A percentile compares a stretch with the other conserved stretches of the same genome.
phyloP scores from a whole-genome alignment of 345 rosid genomes.

The Dimocarpus longan region DNA sequence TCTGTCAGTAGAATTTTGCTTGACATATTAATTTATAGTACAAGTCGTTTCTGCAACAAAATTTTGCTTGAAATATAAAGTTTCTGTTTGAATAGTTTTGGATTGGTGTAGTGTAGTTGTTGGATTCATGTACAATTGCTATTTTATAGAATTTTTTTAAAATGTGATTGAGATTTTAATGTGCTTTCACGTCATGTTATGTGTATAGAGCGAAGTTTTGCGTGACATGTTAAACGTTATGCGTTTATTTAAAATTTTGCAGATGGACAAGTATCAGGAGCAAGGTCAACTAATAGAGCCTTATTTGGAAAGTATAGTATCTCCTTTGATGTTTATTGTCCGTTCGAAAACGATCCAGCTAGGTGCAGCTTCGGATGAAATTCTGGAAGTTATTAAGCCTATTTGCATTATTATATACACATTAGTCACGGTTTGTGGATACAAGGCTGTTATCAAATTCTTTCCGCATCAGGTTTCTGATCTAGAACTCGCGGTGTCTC shows the following conservation, averaged over 20 bases:
- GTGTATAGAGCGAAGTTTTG: not conserved
- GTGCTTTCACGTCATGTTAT: not conserved
- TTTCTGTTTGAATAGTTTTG: no score
- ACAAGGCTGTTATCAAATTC: conserved; percentile 83
- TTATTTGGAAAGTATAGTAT: conserved; percentile 78
- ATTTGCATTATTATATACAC: conserved; percentile 77
- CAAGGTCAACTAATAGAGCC: conserved; percentile 92
- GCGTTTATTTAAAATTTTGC: conserved; percentile 11
- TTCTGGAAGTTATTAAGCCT: conserved; percentile 67
- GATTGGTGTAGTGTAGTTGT: not conserved
- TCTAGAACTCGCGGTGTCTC: conserved; percentile 84
- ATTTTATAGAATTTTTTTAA: not conserved
- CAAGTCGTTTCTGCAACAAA: not conserved
- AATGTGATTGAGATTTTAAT: not conserved
- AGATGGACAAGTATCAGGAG: conserved; percentile 94
- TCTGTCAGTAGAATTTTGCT: not conserved
- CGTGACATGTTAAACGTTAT: not conserved
- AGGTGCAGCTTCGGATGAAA: conserved; percentile 55
- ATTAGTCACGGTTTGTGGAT: conserved; percentile 86
- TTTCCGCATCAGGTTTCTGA: conserved; percentile 96
- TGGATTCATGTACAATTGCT: not conserved
- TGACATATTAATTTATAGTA: not conserved
- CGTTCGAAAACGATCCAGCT: conserved; percentile 57
- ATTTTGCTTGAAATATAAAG: no score
- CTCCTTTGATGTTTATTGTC: conserved; percentile 78